These are phyloP conservation scores for Russula ochroleuca DNA, from an alignment of 768 basidiomycete species.

Conservation along the genomic window DNA sequence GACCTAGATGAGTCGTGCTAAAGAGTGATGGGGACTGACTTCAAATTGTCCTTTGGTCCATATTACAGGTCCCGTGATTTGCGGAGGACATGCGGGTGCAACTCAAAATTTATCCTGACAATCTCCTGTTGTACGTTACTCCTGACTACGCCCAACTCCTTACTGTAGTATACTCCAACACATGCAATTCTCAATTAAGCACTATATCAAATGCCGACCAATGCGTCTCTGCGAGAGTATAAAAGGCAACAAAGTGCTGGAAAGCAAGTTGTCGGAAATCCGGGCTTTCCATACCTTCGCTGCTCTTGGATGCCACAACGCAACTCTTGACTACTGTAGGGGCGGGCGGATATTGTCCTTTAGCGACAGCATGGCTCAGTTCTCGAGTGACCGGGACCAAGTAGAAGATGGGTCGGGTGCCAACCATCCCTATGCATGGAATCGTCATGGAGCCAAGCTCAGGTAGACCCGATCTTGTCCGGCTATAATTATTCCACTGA, in stretches of 20 bases:
- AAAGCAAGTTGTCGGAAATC: neutral
- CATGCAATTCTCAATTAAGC: no score
- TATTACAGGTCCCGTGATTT: no score
- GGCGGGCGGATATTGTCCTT: neutral
- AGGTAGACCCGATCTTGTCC: neutral
- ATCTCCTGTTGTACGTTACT: no score
- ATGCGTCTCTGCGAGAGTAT: neutral
- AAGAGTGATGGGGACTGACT: no score
- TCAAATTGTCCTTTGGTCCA: no score
- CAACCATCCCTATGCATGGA: neutral
- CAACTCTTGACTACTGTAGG: neutral
- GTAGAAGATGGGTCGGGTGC: slow-evolving; percentile 11
- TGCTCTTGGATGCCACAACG: neutral
- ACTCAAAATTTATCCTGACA: no score
- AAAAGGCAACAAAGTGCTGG: neutral
- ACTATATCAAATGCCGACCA: neutral
- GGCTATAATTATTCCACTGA: neutral
- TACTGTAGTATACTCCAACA: no score
- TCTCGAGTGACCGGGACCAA: neutral
- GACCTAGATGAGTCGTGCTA: no score
- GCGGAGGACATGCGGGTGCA: no score
- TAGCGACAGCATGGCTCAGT: neutral
- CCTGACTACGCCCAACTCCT: no score
- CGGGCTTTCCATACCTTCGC: neutral
- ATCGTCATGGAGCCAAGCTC: slow-evolving; percentile 7